Evolutionary conservation across 108 stramenopile species (phyloP), one percentile per base, ranked within the genome.

Genomic region (Cylindrotheca fusiformis): DNA sequence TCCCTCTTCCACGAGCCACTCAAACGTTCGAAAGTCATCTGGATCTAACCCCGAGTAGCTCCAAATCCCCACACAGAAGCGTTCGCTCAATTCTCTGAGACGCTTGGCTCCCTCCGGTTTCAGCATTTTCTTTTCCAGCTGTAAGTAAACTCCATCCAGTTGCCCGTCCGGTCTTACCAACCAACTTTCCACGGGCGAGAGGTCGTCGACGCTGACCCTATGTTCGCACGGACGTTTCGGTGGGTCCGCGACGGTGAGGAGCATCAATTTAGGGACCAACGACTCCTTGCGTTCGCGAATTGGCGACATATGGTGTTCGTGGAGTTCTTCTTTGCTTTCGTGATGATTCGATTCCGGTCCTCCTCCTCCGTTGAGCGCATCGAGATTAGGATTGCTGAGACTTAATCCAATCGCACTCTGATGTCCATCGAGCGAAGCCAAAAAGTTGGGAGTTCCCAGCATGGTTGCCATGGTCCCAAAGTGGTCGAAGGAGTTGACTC

Each of bases 121-220:
- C 56, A 82, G 30, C 84, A 89, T 86, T 60, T 80, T 71, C 26
- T 58, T 56, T 68, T 89, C 71, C 55, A 74, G 86, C 63, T 89
- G 88, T 14, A 89, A 68, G 47, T 89, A 89, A 2, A 85, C 88
- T 32, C 88, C 88, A 49, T 89, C 85, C 31, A 89, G 61, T 24
- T 72, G 68, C 21, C 80, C 76, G 4, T 74, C 65, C 5, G 66
- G 79, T 30, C 55, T 46, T 24, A 57, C 48, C 10, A 89, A 67
- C 85, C 82, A 86, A 29, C 60, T 61, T 41, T 84, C 75, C 23
- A 86, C 75, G 48, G 58, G 76, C n/a, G 59, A 55, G 0, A 83
- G 62, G 52, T 89, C 83, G 33, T 78, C 65, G 29, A 80, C 67
- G 29, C 67, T 47, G 20, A 82, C 71, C 27, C 58, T 58, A 41